Base-by-base conservation (phyloP, 345 rosid species). In the Sapria himalayana region DNA sequence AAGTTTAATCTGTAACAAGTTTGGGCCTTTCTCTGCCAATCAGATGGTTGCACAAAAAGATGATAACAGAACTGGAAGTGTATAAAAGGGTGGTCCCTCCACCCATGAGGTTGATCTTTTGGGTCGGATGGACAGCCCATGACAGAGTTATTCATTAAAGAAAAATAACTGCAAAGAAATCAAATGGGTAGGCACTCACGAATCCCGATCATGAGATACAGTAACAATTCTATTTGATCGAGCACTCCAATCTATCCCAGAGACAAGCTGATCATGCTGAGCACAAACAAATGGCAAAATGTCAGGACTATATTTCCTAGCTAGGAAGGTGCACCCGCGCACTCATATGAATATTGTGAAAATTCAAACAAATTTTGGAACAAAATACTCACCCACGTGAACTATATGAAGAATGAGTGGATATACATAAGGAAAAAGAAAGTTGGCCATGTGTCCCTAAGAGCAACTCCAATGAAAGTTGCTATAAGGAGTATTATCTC, bases 181-280 rank as follows among this genome's bases (percentile, higher is more conserved):
- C 19, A 17, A 55, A 42, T 29, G 16, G 32, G 34, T 44, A 55
- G 56, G 37, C 39, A 74, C 94, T 79, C 57, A 89, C 95, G 98
- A 82, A 72, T 79, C 79, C 51, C 95, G 72, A 56, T 84, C 99
- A 57, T 89, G 95, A 25, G 95, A 84, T 20, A 78, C 92, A 14
- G 81, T 79, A 15, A 89, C 95, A 47, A 84, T 69, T 64, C 68
- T 64, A 74, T 89, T 89, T 29, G 93, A 71, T 42, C 57, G 65
- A 10, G 65, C 56, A 66, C 93, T 71, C 95, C 99, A 89, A 57
- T 89, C 99, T 57, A 89, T 74, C 45, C 95, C 99, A 52, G 92
- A 77, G 45, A 89, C 79, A 57, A 89, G 64, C 64, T 89, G 99
- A 60, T 89, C 99, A 59, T 89, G 99, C 99, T 84, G 84, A 48